Base-by-base conservation (phyloP, 768 basidiomycete species). In the Strobilomyces confusus region DNA sequence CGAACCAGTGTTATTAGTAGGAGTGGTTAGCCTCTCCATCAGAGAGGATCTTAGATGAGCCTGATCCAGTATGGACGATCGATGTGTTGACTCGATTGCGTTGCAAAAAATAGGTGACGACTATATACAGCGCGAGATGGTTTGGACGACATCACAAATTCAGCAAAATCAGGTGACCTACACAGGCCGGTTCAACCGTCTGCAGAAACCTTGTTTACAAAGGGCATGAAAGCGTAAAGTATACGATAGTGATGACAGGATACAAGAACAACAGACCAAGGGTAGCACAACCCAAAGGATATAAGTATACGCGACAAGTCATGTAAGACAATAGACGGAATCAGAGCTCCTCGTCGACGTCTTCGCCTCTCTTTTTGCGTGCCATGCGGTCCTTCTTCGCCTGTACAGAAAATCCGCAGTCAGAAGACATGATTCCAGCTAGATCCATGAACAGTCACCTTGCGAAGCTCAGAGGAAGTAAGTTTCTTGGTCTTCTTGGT, bases 381-480 rank as follows among this genome's bases (percentile, higher is more conserved):
- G 88, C 91, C 72, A 95, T 90, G 52, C 95, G 90, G 59, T 94
- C 94, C 85, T 98, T 98, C 92, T 97, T 98, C 62, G 78, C 73
- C 76, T 69, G 55, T 49, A 43, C 5, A 54, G n/a, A 47, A 44
- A 22, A 43, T 36, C 5, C 12, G 9, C 36, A 37, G 44, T 68
- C 43, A 68, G 61, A 19, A 37, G 48, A 48, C 49, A 19, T 23
- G 38, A 25, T 17, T 30, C 29, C 23, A 22, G 38, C 29, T 43
- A 33, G n/a, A n/a, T 52, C 34, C 14, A 49, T 20, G 33, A 25
- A 38, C 22, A 40, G 36, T 59, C 74, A 81, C 76, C 77, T 98
- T 98, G 56, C 95, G 84, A 48, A 82, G 80, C 69, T 98, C 95
- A 26, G 79, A 69, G 25, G 94, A 76, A 13, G 86, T 86, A 58